Evolutionary conservation across 192 early-diverging fungal genomes (phyloP), one percentile per base, ranked within the genome.

Genomic region (Coemansia furcata): DNA sequence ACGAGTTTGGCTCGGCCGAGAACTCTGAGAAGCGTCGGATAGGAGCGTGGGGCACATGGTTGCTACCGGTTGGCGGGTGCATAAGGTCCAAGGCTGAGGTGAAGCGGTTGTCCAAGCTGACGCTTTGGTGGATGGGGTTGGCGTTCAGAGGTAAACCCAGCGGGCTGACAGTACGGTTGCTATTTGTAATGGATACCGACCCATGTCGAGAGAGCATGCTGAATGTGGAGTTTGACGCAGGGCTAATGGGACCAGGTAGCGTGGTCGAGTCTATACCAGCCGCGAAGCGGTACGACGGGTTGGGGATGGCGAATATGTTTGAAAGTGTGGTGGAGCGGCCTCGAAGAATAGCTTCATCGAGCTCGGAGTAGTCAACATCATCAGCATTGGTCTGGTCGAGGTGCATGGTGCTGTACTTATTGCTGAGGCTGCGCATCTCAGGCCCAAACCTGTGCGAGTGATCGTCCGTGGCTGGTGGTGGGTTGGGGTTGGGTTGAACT

Each of bases 311-410:
- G 33, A 82, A 76, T 35, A 82, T 82, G 39, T 82, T 73, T 17
- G 79, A 71, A 32, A 82, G 65, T 1, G 79, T 82, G 36, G 79
- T 82, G 11, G 79, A 82, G 55, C 79, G 73, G 26, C 73, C 79
- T 32, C 79, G 70, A 6, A 82, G 71, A 47, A 82, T 82, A 8
- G 79, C 79, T 55, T 82, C 79, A 32, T 82, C 79, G n/a, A 82
- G 70, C 71, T 67, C 71, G 1, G 79, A 60, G 40, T 76, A 82
- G 62, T 82, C 79, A 33, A 72, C 42, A 4, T 81, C 69, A 15
- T 35, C 49, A n/a, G 29, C 14, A 10, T 14, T 14, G 32, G 6
- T 33, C 30, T 68, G 74, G n/a, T 47, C 62, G 35, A 82, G 52
- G 37, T 32, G 38, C 54, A 82, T 65, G 12, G 64, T 21, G 32